Evolutionary conservation across 2,329 filamentous ascomycete genomes (phyloP).

Genomic region (Cladorrhinum sp.): DNA sequence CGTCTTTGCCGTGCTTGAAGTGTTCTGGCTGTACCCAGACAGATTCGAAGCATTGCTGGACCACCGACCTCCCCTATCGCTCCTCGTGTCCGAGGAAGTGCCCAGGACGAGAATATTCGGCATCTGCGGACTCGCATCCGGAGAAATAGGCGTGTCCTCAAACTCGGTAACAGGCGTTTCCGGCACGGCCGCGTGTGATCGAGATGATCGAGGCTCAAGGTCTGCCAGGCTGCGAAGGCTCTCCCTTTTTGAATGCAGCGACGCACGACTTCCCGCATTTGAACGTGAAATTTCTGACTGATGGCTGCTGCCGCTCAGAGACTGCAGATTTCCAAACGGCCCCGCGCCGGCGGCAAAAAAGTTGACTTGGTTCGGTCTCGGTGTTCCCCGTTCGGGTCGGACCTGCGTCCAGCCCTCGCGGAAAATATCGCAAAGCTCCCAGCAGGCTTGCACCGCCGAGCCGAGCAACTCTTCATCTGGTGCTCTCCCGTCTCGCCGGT

Average conservation of each 20-base stretch:
- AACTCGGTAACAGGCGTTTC: conserved; percentile 96
- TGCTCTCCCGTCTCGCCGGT: conserved; percentile 66
- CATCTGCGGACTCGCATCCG: conserved; percentile 69
- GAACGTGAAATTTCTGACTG: conserved; percentile 32
- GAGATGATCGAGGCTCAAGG: conserved; percentile 41
- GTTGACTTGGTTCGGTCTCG: conserved; percentile 72
- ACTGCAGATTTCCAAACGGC: conserved; percentile 29
- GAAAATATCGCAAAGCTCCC: conserved; percentile 92
- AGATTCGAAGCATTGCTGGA: conserved; percentile 76
- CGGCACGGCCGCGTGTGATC: conserved; percentile 54
- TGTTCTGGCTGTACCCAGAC: conserved; percentile 74
- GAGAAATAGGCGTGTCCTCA: conserved; percentile 82
- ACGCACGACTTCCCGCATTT: conserved; percentile 45
- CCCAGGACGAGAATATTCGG: conserved; percentile 88
- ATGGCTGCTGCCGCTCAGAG: conserved; percentile 19
- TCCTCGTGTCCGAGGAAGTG: conserved; percentile 56
- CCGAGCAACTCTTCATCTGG: conserved; percentile 81
- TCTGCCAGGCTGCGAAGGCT: conserved; percentile 50
- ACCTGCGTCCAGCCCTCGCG: conserved; percentile 88
- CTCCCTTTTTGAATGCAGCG: conserved; percentile 50
- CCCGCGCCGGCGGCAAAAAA: conserved; percentile 56
- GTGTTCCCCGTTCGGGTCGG: conserved; percentile 80
- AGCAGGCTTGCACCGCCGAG: conserved; percentile 88
- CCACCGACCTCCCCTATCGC: conserved; percentile 64
- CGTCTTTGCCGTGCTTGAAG: conserved; percentile 70